Base-by-base conservation (phyloP, 148 eudicot species). In the Bassia scoparia region DNA sequence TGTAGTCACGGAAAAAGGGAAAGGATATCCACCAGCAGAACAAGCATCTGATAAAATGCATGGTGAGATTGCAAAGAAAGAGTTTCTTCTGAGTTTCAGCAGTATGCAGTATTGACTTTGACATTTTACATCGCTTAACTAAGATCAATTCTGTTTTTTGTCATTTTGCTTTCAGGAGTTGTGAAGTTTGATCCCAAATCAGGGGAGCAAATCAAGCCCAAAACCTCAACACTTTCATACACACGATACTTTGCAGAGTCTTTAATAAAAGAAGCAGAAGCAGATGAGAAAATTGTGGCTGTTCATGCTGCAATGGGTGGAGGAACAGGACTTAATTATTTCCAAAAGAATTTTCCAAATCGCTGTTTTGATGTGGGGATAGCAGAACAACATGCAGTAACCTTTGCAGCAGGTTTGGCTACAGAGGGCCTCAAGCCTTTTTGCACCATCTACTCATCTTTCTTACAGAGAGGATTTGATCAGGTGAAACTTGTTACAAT, bases 301-400 rank as follows among this genome's bases (percentile, higher is more conserved):
- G 80, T 90, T 65, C 96, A 90, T 66, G 96, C 90, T 31, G 91
- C 96, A 30, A 90, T 90, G 91, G 91, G 96, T 54, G 90, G 96
- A 37, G 96, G 91, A 48, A 90, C 96, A 31, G 96, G 91, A 37
- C 85, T 90, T 5, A 90, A 87, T 70, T 85, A 83, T 73, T 90
- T 90, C 72, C 87, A 87, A 68, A 86, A 90, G 69, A 77, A 50
- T 54, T 90, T 90, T 67, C 91, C 96, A 13, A 69, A 80, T 30
- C 91, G 90, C 4, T 90, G 96, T 76, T 90, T 90, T 43, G 91
- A 90, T 58, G 96, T 90, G 31, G 96, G 96, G 23, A 87, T 89
- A 29, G 95, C 91, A 12, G 95, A 89, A 72, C 95, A 89, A 73
- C 95, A 90, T 62, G 96, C 89, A 49, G 96, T 90, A 15, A 90